Percentiles rank a stretch among this genome's conserved stretches.
Evolutionary conservation across 2,329 filamentous ascomycete species (phyloP).

Genomic region (Taxawa tesnikishii): DNA sequence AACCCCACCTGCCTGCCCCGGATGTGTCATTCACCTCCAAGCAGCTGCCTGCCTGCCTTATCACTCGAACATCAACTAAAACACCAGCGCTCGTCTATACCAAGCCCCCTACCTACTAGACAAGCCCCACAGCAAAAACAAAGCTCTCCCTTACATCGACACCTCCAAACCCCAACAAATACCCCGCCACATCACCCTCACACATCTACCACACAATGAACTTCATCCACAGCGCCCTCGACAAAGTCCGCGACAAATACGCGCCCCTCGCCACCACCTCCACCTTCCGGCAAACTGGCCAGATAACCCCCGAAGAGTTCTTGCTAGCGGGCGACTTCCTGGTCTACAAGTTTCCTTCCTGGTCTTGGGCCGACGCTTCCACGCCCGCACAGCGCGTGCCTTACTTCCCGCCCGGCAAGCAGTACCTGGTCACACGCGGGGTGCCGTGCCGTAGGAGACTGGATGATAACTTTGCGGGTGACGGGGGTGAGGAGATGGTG

Average conservation of each 20-base stretch:
- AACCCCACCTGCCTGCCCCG: no score
- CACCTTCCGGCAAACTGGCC: constrained; percentile 83
- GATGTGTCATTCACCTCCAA: no score
- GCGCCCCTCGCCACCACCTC: constrained; percentile 82
- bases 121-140: neutral
- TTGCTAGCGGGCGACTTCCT: constrained; percentile 91
- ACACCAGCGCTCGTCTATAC: no score
- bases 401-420: constrained; percentile 79
- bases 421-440: constrained; percentile 88
- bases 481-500: constrained; percentile 71
- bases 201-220: no score
- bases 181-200: neutral
- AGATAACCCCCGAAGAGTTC: constrained; percentile 97
- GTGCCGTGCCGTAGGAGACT: constrained; percentile 87
- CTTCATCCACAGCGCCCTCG: constrained; percentile 74
- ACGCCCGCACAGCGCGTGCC: constrained; percentile 63
- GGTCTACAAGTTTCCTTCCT: constrained; percentile 97
- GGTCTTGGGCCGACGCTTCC: constrained; percentile 89
- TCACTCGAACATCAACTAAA: no score
- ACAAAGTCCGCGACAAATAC: constrained; percentile 82
- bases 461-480: constrained; percentile 85
- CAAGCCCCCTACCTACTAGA: no score
- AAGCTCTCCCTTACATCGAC: no score
- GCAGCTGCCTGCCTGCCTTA: no score
- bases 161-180: neutral